phyloP scores from a whole-genome alignment of 139 green algal species.

The Yamagishiella unicocca region DNA sequence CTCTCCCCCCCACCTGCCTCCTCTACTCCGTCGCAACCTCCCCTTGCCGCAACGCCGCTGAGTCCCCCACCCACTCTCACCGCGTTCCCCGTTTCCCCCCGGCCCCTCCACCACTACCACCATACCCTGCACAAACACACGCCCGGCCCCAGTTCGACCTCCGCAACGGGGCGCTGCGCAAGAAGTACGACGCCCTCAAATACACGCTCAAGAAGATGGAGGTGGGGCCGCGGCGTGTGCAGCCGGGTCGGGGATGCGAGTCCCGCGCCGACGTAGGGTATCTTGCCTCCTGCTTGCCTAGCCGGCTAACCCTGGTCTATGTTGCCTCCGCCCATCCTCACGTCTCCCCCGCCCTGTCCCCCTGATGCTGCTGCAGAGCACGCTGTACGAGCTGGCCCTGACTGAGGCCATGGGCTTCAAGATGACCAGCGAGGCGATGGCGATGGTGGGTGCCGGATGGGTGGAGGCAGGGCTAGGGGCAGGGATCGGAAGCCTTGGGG shows the following conservation, averaged over 20 bases:
- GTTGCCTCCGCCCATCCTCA: background rate
- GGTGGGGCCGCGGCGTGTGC: background rate
- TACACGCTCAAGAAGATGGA: slow-evolving; percentile 89
- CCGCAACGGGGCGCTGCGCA: slow-evolving; percentile 78
- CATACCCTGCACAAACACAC: background rate
- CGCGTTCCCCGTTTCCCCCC: slow-evolving; percentile 17
- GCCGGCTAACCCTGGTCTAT: background rate
- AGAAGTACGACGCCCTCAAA: slow-evolving; percentile 87
- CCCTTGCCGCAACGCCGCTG: too few relatives aligned
- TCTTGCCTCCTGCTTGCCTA: background rate
- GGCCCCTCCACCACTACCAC: background rate
- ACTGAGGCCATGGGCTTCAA: slow-evolving; percentile 58
- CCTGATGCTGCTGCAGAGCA: slow-evolving; percentile 47
- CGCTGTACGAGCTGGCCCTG: slow-evolving; percentile 83
- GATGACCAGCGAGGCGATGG: slow-evolving; percentile 20
- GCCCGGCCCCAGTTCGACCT: slow-evolving; percentile 74
- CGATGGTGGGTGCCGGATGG: background rate
- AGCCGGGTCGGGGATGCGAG: background rate
- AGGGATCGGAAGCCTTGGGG: background rate
- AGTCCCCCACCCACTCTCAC: too few relatives aligned
- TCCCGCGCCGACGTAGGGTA: background rate
- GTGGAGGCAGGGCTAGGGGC: background rate
- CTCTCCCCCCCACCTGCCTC: too few relatives aligned
- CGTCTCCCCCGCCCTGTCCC: background rate
- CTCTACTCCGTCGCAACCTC: too few relatives aligned